Evolutionary conservation across 495 filamentous ascomycete genomes (phyloP).

Genomic region (Aspergillus carlsbadensis): DNA sequence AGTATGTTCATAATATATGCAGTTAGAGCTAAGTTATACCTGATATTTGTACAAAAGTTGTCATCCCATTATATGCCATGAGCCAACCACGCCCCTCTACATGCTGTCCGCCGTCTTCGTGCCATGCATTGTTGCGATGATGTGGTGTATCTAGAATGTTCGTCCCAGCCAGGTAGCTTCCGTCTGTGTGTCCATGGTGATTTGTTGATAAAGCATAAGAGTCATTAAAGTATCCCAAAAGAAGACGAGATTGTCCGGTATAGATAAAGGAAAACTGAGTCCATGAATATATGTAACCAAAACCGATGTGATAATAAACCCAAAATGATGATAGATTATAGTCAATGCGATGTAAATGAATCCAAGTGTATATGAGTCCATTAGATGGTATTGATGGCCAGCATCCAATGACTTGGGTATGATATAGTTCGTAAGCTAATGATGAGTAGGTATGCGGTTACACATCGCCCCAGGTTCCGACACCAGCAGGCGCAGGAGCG

Average conservation of each 20-base stretch:
- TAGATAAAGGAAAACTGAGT: not conserved
- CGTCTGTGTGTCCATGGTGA: not conserved
- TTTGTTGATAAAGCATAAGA: not conserved
- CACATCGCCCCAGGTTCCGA: constrained; percentile 76
- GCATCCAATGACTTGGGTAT: not conserved
- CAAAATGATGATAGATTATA: no score
- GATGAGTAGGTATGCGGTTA: constrained; percentile 21
- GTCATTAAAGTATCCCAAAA: not conserved
- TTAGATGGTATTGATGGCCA: not conserved
- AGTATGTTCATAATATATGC: no score
- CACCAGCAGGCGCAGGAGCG: constrained; percentile 56
- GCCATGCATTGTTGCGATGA: not conserved
- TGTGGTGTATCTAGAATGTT: not conserved
- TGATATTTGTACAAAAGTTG: not conserved
- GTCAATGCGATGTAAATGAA: no score
- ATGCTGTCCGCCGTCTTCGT: not conserved
- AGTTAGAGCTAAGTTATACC: not conserved
- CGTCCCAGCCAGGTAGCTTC: not conserved
- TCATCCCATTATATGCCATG: not conserved
- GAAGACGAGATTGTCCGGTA: not conserved
- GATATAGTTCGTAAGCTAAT: not conserved
- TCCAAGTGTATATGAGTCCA: not conserved
- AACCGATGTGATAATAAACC: no score
- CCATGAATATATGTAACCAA: not conserved
- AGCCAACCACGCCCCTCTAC: not conserved